Evolutionary conservation across 1,139 yeast species (phyloP).

Genomic region (Pichia inconspicua): DNA sequence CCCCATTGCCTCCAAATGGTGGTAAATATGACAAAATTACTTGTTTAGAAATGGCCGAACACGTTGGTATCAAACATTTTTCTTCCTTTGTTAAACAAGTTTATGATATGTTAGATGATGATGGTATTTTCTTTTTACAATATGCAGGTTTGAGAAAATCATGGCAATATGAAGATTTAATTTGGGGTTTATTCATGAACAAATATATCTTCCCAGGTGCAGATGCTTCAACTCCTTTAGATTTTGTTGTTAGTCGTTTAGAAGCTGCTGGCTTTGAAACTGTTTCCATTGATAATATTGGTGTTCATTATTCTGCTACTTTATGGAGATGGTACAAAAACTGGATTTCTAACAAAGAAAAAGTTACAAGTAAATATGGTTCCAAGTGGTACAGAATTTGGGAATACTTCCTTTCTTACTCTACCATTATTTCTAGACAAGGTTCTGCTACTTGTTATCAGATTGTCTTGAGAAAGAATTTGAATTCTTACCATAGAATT

Average conservation of each 20-base stretch:
- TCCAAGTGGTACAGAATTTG: slow-evolving; percentile 87
- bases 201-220: slow-evolving; percentile 97
- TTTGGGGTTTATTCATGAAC: slow-evolving; percentile 96
- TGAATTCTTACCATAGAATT: slow-evolving; percentile 77
- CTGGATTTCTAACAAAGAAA: slow-evolving; percentile 82
- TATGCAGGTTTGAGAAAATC: slow-evolving; percentile 85
- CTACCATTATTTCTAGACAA: slow-evolving; percentile 82
- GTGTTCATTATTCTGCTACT: slow-evolving; percentile 89
- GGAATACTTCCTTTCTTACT: slow-evolving; percentile 82
- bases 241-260: slow-evolving; percentile 67
- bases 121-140: slow-evolving; percentile 80
- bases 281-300: slow-evolving; percentile 77
- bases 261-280: slow-evolving; percentile 86
- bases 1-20: slow-evolving; percentile 61
- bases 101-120: slow-evolving; percentile 81
- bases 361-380: slow-evolving; percentile 75
- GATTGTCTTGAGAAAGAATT: slow-evolving; percentile 81
- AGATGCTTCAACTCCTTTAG: slow-evolving; percentile 90
- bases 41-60: slow-evolving; percentile 94
- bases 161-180: slow-evolving; percentile 92
- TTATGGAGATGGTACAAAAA: slow-evolving; percentile 94
- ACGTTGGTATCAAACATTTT: slow-evolving; percentile 87
- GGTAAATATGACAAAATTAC: slow-evolving; percentile 72
- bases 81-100: slow-evolving; percentile 70
- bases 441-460: slow-evolving; percentile 93